Percentiles rank a stretch among this genome's conserved stretches.
Conservation (phyloP, 257 asterid species). For the Forsythia viridissima region DNA sequence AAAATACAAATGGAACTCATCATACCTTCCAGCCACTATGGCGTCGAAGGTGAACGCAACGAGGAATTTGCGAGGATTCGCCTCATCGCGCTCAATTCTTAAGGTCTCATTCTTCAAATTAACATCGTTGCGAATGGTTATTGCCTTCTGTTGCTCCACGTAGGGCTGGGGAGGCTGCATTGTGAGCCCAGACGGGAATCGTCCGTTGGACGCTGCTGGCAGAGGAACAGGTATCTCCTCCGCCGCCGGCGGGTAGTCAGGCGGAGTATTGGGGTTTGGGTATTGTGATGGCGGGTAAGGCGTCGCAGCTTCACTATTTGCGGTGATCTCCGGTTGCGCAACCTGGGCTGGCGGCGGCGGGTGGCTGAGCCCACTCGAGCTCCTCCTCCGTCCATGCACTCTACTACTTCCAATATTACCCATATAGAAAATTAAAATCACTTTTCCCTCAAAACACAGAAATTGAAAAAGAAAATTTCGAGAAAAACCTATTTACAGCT, state of each 20-base stretch:
- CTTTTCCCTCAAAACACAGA: background rate
- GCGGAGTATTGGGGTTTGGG: slow-evolving; percentile 70
- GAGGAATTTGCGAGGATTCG: slow-evolving; percentile 68
- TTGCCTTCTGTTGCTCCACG: slow-evolving; percentile 98
- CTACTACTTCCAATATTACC: slow-evolving; percentile 87
- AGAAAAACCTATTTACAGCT: no score
- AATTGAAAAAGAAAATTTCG: background rate
- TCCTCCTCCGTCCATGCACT: slow-evolving; percentile 61
- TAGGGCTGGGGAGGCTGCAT: slow-evolving; percentile 57
- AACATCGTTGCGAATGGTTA: slow-evolving; percentile 87
- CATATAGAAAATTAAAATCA: slow-evolving; percentile 33
- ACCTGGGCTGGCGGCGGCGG: slow-evolving; percentile 60
- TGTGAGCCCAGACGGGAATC: slow-evolving; percentile 72
- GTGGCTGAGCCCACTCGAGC: slow-evolving; percentile 59
- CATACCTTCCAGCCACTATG: slow-evolving; percentile 80
- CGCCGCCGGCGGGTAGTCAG: slow-evolving; percentile 43
- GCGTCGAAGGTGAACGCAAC: slow-evolving; percentile 68
- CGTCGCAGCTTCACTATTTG: slow-evolving; percentile 81
- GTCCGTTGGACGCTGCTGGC: slow-evolving; percentile 63
- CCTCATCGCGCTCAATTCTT: slow-evolving; percentile 83
- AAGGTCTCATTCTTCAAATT: slow-evolving; percentile 92
- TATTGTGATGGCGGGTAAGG: slow-evolving; percentile 79
- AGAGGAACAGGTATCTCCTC: slow-evolving; percentile 64
- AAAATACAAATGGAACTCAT: background rate
- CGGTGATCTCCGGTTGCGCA: slow-evolving; percentile 71